These are phyloP conservation scores for Linaria vulgaris DNA, from an alignment of 257 asterid genomes.

Conservation along the genomic window DNA sequence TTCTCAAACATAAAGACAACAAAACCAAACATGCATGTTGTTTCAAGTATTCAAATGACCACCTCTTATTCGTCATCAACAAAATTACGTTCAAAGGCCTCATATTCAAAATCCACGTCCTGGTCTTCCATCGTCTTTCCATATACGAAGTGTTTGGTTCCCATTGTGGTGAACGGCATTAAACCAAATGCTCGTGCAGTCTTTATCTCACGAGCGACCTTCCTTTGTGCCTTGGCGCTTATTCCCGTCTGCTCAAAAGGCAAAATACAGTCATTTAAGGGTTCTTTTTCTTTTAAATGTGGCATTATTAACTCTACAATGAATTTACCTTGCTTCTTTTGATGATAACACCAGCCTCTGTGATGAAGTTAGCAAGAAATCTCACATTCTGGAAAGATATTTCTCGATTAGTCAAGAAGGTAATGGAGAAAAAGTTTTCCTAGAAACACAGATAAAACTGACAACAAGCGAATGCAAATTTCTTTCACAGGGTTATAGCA, in stretches of 20 bases:
- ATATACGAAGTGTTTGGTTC: conserved; percentile 62
- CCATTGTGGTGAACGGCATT: conserved; percentile 97
- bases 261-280: conserved; percentile 18
- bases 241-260: conserved; percentile 43
- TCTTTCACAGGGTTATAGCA: not conserved
- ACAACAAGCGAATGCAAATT: conserved; percentile 4
- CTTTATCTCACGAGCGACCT: conserved; percentile 79
- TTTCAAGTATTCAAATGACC: conserved; percentile 23
- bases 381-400: conserved; percentile 66
- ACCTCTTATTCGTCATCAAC: conserved; percentile 38
- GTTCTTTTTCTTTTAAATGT: not conserved
- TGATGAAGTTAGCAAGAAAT: conserved; percentile 82
- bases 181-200: conserved; percentile 96
- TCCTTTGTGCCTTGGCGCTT: conserved; percentile 60
- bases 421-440: not conserved
- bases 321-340: conserved; percentile 81
- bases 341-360: conserved; percentile 79
- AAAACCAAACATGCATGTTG: not conserved
- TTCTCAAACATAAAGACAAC: not conserved
- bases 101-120: conserved; percentile 39
- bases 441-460: not conserved
- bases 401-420: conserved; percentile 7
- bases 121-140: conserved; percentile 71
- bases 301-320: not conserved
- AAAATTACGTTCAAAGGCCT: conserved; percentile 39